phyloP scores from a whole-genome alignment of 352 stramenopile genomes.

The Vaucheria bursata region DNA sequence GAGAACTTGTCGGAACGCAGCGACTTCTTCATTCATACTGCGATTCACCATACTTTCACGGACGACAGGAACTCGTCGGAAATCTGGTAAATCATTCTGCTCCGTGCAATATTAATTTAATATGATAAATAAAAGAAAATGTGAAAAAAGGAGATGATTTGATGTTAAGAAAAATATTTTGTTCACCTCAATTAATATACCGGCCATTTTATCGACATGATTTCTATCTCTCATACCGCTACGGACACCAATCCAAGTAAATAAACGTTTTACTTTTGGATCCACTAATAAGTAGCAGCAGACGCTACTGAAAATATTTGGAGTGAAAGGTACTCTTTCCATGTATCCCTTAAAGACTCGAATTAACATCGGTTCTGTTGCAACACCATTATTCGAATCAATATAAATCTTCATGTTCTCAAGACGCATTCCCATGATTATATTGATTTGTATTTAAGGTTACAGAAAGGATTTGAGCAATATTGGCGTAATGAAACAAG shows the following conservation, averaged over 20 bases:
- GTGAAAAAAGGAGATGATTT: not conserved
- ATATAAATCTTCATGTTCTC: too few relatives aligned
- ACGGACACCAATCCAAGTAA: not conserved
- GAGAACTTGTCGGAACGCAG: not conserved
- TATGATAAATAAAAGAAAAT: not conserved
- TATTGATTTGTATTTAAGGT: too few relatives aligned
- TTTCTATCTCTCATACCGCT: not conserved
- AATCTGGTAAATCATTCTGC: not conserved
- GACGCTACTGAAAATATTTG: not conserved
- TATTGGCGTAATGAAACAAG: too few relatives aligned
- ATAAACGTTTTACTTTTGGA: not conserved
- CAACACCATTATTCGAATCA: too few relatives aligned
- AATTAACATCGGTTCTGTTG: not conserved
- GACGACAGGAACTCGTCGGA: not conserved
- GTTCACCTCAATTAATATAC: constrained; percentile 1
- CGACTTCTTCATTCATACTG: not conserved
- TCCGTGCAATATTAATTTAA: not conserved
- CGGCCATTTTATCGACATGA: not conserved
- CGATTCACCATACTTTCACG: not conserved
- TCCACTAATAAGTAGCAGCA: constrained; percentile 2
- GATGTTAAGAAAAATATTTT: not conserved
- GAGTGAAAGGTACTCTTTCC: not conserved
- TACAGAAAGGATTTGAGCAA: too few relatives aligned
- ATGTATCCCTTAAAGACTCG: not conserved
- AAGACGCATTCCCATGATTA: too few relatives aligned